A percentile compares a stretch with the other conserved stretches of the same genome.
Conservation (phyloP, 768 basidiomycete genomes). For the Kwoniella sp. region DNA sequence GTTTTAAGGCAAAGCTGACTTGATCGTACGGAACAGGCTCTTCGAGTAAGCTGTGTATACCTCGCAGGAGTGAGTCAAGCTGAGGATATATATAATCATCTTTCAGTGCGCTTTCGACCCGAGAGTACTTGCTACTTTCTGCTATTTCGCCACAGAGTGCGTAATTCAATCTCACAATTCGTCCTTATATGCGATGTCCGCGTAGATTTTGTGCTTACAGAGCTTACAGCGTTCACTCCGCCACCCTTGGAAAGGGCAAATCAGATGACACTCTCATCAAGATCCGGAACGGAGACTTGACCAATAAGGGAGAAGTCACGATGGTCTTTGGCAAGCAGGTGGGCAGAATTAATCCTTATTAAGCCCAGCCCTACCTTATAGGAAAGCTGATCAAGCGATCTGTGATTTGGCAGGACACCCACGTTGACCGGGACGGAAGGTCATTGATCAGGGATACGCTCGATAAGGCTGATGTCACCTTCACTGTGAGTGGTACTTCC, state of each 20-base stretch:
- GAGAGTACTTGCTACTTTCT: conserved; percentile 78
- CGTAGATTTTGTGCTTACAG: no score
- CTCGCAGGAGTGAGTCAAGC: not conserved
- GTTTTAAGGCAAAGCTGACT: not conserved
- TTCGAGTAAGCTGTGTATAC: conserved; percentile 34
- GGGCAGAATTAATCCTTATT: conserved; percentile 3
- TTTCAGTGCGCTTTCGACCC: conserved; percentile 81
- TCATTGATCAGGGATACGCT: conserved; percentile 79
- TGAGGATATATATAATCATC: not conserved
- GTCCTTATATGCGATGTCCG: no score
- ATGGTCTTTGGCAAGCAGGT: conserved; percentile 97
- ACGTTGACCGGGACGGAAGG: conserved; percentile 83
- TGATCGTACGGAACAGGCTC: conserved; percentile 17
- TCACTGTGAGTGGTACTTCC: conserved; percentile 63
- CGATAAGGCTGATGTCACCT: conserved; percentile 73
- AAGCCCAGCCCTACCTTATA: not conserved
- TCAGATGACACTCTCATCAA: conserved; percentile 75
- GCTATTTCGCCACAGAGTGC: conserved; percentile 90
- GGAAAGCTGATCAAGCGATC: not conserved
- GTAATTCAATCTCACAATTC: no score
- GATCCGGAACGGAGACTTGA: conserved; percentile 73
- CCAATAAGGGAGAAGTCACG: conserved; percentile 80
- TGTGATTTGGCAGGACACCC: conserved; percentile 68
- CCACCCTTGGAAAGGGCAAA: conserved; percentile 80
- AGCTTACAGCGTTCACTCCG: conserved; percentile 73